Evolutionary conservation across 805 yeast genomes (phyloP), one percentile per base, ranked within the genome.

Genomic region (Pichia deserticola): DNA sequence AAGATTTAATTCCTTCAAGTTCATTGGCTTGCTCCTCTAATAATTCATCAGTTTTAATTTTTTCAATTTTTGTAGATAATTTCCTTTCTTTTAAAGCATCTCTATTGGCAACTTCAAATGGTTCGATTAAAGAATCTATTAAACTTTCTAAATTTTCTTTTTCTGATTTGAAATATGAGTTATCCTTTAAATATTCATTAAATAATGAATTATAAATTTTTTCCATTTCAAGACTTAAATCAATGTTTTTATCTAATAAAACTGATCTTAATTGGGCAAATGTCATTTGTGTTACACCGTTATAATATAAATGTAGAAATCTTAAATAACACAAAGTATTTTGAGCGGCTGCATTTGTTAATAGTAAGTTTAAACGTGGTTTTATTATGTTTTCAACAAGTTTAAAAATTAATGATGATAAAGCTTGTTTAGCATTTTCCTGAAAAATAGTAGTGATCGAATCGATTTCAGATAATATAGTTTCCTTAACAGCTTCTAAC

Each of bases 281-380:
- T 10, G 48, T 81, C 57, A 85, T 77, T 44, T 74, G 77, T 12
- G 79, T 77, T 9, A 85, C 71, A 36, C 77, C 67, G 0, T 75
- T 72, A 60, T 81, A 84, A n/a, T 85, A 69, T 3, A 82, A 72
- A 65, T 88, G 86, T 35, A 92, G 66, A 1, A 84, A 75, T 59
- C 98, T 75, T 3, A 89, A 81, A 61, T 84, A 88, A 0, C 95
- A 84, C 46, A 89, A 67, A 3, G 81, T 73, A 28, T 87, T 79
- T 7, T 78, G 69, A 1, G 85, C 74, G 44, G 78, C 75, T 0
- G 96, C 82, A 49, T 75, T 78, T 45, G 76, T 80, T 34, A 89
- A 65, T 34, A 86, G 68, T 1, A 76, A 67, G 52, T 80, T 81
- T 15, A 82, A 70, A 57, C 78, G 73, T 20, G 77, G 71, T 54